Evolutionary conservation across 345 rosid species (phyloP).

Genomic region (Luvunga scandens): DNA sequence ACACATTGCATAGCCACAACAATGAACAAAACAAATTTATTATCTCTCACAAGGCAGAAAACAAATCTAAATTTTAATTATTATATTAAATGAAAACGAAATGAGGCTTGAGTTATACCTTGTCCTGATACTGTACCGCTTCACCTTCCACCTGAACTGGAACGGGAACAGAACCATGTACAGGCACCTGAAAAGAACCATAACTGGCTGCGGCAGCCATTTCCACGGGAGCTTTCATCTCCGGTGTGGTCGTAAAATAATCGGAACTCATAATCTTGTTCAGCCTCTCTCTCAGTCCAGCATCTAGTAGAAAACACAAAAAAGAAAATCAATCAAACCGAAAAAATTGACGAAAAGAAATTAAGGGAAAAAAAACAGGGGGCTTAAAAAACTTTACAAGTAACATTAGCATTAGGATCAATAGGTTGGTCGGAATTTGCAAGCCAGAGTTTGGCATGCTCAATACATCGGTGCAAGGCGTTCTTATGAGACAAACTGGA

Average conservation of each 20-base stretch:
- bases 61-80: background rate
- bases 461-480: constrained; percentile 67
- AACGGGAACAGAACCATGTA: constrained; percentile 24
- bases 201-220: constrained; percentile 72
- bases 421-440: constrained; percentile 60
- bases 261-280: constrained; percentile 83
- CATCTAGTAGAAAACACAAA: constrained; percentile 43
- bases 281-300: constrained; percentile 69
- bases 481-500: constrained; percentile 75
- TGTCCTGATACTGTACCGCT: constrained; percentile 37
- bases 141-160: constrained; percentile 46
- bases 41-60: background rate
- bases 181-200: constrained; percentile 58
- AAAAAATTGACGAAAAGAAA: background rate
- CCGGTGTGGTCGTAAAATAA: constrained; percentile 78
- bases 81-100: background rate
- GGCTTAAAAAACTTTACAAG: constrained; percentile 44
- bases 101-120: constrained; percentile 32
- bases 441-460: constrained; percentile 80
- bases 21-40: background rate
- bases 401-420: constrained; percentile 45
- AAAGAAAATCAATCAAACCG: background rate
- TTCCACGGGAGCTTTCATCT: constrained; percentile 81
- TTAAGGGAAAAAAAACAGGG: background rate
- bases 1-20: background rate